Evolutionary conservation across 169 alveolate genomes (phyloP), one percentile per base, ranked within the genome.

Genomic region (Neospora caninum): DNA sequence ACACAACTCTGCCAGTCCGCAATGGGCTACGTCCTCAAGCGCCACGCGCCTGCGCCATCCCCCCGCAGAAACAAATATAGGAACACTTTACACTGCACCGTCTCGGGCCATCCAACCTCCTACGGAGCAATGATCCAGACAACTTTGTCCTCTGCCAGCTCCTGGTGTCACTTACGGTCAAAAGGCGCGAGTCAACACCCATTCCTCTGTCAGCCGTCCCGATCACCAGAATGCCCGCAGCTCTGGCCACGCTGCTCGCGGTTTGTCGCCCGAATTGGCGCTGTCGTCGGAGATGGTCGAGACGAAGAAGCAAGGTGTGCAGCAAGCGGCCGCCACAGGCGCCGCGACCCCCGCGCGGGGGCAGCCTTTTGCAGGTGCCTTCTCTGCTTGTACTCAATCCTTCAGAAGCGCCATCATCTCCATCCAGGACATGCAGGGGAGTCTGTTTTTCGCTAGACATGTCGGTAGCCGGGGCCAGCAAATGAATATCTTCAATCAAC

Each of bases 281-380:
- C 67, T 41, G 64, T 49, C 41, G 29, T 49, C 39, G 70, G 58
- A 82, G 41, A 10, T 6, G 41, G 67, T 82, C 89, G 69, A 82
- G 89, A 13, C 41, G 70, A 18, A 82, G 89, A 25, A 82, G 41
- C 67, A 82, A 22, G 38, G 89, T 82, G 41, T 82, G 89, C 67
- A 82, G 31, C 89, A 82, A n/a, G 38, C 89, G 89, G 34, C 89
- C 89, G 25, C 89, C 89, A 29, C 89, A 39, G 39, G 67, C 69
- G 89, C 89, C 69, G 38, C 67, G 31, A 9, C 34, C 67, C 39
- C 67, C 42, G 38, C 39, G 34, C 27, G 27, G 34, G 13, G 49
- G 84, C 45, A 16, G 41, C 4, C 25, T 73, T 43, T 34, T 25
- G 13, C 34, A 0, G 20, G 78, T 20, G 29, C 9, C 78, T 64